Conservation (phyloP, 2,329 filamentous ascomycete species). For the Exophiala viscosa region DNA sequence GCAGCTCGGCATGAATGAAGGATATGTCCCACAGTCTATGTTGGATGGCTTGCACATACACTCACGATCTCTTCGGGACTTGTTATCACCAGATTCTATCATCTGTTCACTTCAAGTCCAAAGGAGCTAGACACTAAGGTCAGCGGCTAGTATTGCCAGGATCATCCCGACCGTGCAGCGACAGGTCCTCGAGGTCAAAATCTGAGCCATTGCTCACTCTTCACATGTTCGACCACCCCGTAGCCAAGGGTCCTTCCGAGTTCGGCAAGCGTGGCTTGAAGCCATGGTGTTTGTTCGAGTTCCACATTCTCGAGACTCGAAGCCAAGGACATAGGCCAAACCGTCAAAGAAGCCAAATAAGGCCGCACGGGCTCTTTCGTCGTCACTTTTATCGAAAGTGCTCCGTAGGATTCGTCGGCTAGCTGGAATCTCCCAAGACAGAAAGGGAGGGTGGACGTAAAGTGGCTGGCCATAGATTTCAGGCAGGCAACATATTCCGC, state of each 20-base stretch:
- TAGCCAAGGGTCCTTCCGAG: conserved; percentile 3
- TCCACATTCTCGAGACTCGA: conserved; percentile 5
- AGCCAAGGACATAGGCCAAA: conserved; percentile 13
- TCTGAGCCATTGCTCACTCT: conserved; percentile 29
- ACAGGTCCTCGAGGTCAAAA: background rate
- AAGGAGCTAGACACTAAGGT: no score
- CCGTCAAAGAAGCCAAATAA: conserved; percentile 4
- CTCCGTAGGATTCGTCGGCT: background rate
- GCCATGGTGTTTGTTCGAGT: conserved; percentile 1
- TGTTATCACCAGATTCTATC: no score
- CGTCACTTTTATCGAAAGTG: background rate
- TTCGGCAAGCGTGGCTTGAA: background rate
- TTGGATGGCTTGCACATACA: no score
- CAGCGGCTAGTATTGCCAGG: no score
- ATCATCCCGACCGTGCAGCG: no score
- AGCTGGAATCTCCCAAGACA: conserved; percentile 4
- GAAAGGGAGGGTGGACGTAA: conserved; percentile 15
- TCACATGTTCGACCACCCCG: conserved; percentile 1
- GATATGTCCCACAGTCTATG: no score
- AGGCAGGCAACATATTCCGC: conserved; percentile 1
- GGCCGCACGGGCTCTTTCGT: conserved; percentile 5
- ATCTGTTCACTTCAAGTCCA: no score
- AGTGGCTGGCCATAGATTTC: conserved; percentile 1
- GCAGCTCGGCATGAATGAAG: no score
- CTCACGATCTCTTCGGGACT: no score